phyloP scores from a whole-genome alignment of 192 early-diverging fungal species.

The Dimargaris xerosporica region DNA sequence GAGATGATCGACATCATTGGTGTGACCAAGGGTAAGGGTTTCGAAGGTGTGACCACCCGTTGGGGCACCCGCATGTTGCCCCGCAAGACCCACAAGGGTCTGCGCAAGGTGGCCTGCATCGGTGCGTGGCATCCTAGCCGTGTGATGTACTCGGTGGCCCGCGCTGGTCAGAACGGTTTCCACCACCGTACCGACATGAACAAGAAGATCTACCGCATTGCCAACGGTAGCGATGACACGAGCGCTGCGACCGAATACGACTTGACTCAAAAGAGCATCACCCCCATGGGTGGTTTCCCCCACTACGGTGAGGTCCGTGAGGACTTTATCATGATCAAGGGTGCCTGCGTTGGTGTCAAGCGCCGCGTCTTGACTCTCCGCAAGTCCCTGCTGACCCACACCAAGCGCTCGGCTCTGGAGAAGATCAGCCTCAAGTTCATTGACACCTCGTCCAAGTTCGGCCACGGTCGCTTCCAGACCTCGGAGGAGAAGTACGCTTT shows the following conservation, averaged over 20 bases:
- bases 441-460: slow-evolving; percentile 98
- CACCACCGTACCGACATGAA: slow-evolving; percentile 99
- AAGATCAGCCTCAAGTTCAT: slow-evolving; percentile 97
- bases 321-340: slow-evolving; percentile 99
- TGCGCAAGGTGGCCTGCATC: slow-evolving; percentile 99
- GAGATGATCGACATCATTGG: slow-evolving; percentile 99
- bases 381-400: slow-evolving; percentile 94
- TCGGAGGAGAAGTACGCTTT: slow-evolving; percentile 86
- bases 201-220: slow-evolving; percentile 99
- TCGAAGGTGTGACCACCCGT: slow-evolving; percentile 96
- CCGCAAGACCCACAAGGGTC: slow-evolving; percentile 99
- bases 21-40: slow-evolving; percentile 99
- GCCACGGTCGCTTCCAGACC: slow-evolving; percentile 99
- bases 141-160: slow-evolving; percentile 98
- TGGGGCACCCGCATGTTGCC: slow-evolving; percentile 99
- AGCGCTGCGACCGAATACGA: slow-evolving; percentile 94
- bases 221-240: slow-evolving; percentile 63
- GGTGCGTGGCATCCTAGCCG: slow-evolving; percentile 95
- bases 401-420: slow-evolving; percentile 91
- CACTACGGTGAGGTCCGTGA: slow-evolving; percentile 98
- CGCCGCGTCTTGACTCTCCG: slow-evolving; percentile 95
- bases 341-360: slow-evolving; percentile 87
- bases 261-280: slow-evolving; percentile 88
- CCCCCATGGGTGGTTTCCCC: slow-evolving; percentile 98
- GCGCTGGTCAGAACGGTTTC: slow-evolving; percentile 99